A percentile compares a stretch with the other conserved stretches of the same genome.
phyloP scores from a whole-genome alignment of 345 rosid species.

The Citrus cavaleriei region DNA sequence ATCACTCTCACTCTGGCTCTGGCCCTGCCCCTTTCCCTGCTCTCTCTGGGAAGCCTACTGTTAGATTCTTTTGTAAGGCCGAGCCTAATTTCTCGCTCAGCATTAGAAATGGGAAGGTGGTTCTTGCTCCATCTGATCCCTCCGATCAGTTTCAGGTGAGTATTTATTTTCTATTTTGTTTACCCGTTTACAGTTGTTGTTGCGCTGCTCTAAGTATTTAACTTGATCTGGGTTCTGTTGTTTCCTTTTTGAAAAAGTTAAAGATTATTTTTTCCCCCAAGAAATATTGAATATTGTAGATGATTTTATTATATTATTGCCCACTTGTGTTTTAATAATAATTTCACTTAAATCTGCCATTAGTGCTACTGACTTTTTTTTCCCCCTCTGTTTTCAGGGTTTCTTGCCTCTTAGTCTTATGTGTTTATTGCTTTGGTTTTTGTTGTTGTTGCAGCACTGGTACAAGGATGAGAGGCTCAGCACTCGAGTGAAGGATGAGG shows the following conservation, averaged over 20 bases:
- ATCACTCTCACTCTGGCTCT: slow-evolving; percentile 28
- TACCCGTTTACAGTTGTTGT: background rate
- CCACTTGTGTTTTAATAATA: background rate
- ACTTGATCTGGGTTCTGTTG: background rate
- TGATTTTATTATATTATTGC: background rate
- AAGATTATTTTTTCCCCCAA: no score
- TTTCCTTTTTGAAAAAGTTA: background rate
- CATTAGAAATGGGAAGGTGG: slow-evolving; percentile 54
- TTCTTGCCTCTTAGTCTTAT: background rate
- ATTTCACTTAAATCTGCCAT: background rate
- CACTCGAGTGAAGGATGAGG: slow-evolving; percentile 76
- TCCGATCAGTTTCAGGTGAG: slow-evolving; percentile 58
- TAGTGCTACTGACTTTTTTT: background rate
- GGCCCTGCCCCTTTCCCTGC: slow-evolving; percentile 9
- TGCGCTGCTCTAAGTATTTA: background rate
- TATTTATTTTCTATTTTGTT: background rate
- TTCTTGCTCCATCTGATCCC: slow-evolving; percentile 57
- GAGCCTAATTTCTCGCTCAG: slow-evolving; percentile 50
- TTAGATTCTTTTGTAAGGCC: slow-evolving; percentile 64
- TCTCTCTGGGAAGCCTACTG: slow-evolving; percentile 44
- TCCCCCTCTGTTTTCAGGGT: no score
- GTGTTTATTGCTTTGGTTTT: background rate
- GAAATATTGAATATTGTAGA: no score
- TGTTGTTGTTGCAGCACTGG: slow-evolving; percentile 59
- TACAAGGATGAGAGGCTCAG: slow-evolving; percentile 84